These are phyloP conservation scores for Claviceps sp. DNA, from an alignment of 2,329 filamentous ascomycete genomes.

Conservation along the genomic window DNA sequence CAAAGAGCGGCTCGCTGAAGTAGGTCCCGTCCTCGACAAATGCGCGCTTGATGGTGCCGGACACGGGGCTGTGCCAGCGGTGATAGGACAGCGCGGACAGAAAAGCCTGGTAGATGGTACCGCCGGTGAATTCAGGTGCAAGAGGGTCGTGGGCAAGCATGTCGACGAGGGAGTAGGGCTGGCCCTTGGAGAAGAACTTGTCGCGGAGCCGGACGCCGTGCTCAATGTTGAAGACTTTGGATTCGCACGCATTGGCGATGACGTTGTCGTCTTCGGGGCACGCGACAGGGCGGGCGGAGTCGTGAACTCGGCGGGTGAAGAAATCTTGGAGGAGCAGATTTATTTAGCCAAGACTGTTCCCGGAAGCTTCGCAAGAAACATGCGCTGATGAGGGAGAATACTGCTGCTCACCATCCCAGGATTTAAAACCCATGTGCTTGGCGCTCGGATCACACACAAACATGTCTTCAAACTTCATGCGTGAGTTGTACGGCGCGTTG, in stretches of 20 bases:
- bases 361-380: too few species aligned
- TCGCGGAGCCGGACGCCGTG: conserved; percentile 40
- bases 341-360: too few species aligned
- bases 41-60: conserved; percentile 43
- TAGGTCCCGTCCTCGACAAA: conserved; percentile 52
- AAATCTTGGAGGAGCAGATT: conserved; percentile 29
- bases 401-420: conserved; percentile 43
- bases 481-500: conserved; percentile 29
- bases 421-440: conserved; percentile 45
- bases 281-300: conserved; percentile 43
- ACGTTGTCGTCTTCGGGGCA: conserved; percentile 36
- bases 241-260: conserved; percentile 54
- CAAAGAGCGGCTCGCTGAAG: conserved; percentile 43
- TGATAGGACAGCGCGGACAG: conserved; percentile 56
- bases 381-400: too few species aligned
- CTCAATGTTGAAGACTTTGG: conserved; percentile 39
- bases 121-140: conserved; percentile 42
- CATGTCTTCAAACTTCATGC: conserved; percentile 42
- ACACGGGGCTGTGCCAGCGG: conserved; percentile 58
- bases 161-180: conserved; percentile 51
- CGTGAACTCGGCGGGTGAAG: conserved; percentile 46
- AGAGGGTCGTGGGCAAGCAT: conserved; percentile 47
- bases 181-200: conserved; percentile 54
- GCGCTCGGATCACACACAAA: conserved; percentile 44
- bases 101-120: conserved; percentile 59